Percentiles rank a stretch among this genome's conserved stretches.
Evolutionary conservation across 345 rosid genomes (phyloP).

Genomic region (Brassica carinata): DNA sequence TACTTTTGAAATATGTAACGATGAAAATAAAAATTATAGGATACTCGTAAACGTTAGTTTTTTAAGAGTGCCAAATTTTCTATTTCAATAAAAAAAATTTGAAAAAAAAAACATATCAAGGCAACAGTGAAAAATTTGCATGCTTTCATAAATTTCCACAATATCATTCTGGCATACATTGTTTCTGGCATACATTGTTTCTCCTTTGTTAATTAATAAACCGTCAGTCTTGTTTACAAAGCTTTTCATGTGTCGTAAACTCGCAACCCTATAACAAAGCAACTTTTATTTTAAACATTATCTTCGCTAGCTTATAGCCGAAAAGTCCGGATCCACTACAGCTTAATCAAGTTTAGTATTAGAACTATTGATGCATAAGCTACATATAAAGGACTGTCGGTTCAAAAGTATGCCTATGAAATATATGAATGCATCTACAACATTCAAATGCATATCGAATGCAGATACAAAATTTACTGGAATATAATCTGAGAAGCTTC

Average conservation of each 20-base stretch:
- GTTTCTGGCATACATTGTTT: not conserved
- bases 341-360: slow-evolving; percentile 5
- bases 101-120: not conserved
- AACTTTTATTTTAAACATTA: slow-evolving; percentile 5
- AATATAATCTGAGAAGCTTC: not conserved
- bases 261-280: slow-evolving; percentile 3
- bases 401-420: not conserved
- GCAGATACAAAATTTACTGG: not conserved
- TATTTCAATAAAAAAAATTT: not conserved
- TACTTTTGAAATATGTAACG: not conserved
- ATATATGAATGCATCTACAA: not conserved
- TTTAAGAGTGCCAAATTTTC: not conserved
- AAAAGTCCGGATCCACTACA: slow-evolving; percentile 34
- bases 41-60: not conserved
- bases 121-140: not conserved
- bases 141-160: not conserved
- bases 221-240: not conserved
- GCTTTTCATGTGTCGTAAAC: not conserved
- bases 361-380: not conserved
- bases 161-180: not conserved
- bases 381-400: not conserved
- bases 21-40: not conserved
- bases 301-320: slow-evolving; percentile 25
- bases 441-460: not conserved
- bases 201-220: not conserved